Conservation (phyloP, 1,284 basidiomycete genomes). For the Ustilago hordei region DNA sequence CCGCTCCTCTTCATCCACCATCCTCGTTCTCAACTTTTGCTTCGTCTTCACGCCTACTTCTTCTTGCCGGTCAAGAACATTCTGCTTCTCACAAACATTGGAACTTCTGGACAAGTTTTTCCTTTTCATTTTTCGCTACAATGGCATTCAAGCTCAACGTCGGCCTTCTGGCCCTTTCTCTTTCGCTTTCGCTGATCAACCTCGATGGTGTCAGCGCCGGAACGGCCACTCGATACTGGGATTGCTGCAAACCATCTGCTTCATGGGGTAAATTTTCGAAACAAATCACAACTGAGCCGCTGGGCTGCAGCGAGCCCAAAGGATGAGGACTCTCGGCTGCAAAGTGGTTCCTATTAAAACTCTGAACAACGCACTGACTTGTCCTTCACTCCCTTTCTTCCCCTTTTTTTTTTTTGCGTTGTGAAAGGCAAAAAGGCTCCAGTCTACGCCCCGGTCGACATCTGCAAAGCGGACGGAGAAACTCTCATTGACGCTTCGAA, state of each 20-base stretch:
- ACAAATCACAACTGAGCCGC: neutral
- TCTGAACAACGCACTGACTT: neutral
- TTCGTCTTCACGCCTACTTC: neutral
- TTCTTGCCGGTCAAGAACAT: conserved; percentile 17
- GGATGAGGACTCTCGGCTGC: too few species aligned
- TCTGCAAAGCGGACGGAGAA: conserved; percentile 41
- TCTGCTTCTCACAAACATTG: neutral
- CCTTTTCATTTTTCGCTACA: neutral
- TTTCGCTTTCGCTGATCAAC: conserved; percentile 30
- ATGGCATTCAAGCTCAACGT: conserved; percentile 41
- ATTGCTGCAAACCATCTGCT: conserved; percentile 31
- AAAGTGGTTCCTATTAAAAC: too few species aligned
- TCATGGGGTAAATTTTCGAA: neutral
- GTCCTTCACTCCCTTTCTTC: neutral
- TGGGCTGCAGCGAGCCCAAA: too few species aligned
- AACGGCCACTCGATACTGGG: conserved; percentile 41
- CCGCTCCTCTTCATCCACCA: neutral
- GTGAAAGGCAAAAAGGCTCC: conserved; percentile 14
- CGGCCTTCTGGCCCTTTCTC: conserved; percentile 30
- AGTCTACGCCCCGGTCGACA: conserved; percentile 29
- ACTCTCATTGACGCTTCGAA: conserved; percentile 21
- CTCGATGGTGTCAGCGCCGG: conserved; percentile 35
- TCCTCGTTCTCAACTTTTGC: neutral
- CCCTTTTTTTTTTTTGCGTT: neutral
- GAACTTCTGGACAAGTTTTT: neutral